Base-by-base conservation (phyloP, 2,329 filamentous ascomycete species). In the Xylaria sp. region DNA sequence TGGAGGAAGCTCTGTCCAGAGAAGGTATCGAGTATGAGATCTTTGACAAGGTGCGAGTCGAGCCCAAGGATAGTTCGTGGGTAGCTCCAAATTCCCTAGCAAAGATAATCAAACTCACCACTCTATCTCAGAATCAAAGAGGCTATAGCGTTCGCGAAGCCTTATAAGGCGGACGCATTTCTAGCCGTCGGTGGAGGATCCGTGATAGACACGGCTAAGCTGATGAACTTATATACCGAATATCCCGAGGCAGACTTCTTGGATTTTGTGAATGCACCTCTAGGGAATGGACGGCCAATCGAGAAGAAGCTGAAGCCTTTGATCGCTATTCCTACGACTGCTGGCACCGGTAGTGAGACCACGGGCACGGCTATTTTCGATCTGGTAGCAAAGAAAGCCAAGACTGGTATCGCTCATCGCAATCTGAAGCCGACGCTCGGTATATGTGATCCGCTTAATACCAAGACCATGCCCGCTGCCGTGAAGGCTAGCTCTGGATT, bases 361-460 rank as follows among this genome's bases (percentile, higher is more conserved):
- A 99, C 96, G 0, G 97, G 96, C 23, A 99, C 96, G 0, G 97
- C 97, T 62, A 99, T 99, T 81, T 99, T 99, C 80, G 96, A 99
- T 77, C 88, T 99, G 0, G 93, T 97, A 1, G 89, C 91, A 55
- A 94, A 94, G 80, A 91, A 92, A 66, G 94, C 94, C 58, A 99
- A 99, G 84, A 99, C 96, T 0, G 96, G 96, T 61, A 93, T 99
- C 72, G 95, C 96, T 1, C 96, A 98, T 84, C 90, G 97, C 61
- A 97, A 96, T 78, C 87, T 99, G 67, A 99, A 98, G 83, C 96
- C 96, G 1, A 97, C 94, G 0, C 87, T 99, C 7, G 96, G 96
- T 52, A 95, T 99, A 77, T 91, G 89, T 72, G 89, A 91, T 76
- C 89, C 95, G 0, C 84, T 98, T 72, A 99, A 99, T 84, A 99